phyloP scores from a whole-genome alignment of 2,329 filamentous ascomycete species.

The Paecilomyces dactylethromorphus region DNA sequence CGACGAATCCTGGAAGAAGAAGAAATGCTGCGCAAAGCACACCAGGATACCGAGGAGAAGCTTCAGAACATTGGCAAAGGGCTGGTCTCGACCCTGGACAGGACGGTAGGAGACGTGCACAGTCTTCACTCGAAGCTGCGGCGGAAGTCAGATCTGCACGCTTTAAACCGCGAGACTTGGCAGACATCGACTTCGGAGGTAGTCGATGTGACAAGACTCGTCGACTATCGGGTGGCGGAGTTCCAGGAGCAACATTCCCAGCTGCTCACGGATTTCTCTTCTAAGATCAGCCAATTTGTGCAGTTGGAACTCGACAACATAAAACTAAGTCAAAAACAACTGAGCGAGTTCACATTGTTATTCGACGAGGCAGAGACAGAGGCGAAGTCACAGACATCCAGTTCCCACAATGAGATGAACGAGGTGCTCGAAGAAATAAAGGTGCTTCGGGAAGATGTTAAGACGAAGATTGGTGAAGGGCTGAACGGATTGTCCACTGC shows the following conservation, averaged over 20 bases:
- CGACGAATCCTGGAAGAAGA: conserved; percentile 73
- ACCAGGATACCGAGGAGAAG: conserved; percentile 75
- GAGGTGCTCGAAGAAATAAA: conserved; percentile 88
- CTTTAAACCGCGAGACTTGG: conserved; percentile 74
- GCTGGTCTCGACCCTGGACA: conserved; percentile 69
- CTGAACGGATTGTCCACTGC: conserved; percentile 75
- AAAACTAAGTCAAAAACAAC: conserved; percentile 60
- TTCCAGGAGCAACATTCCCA: conserved; percentile 68
- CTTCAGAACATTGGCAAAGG: conserved; percentile 67
- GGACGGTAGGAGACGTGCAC: conserved; percentile 72
- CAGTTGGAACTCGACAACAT: conserved; percentile 66
- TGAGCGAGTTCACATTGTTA: conserved; percentile 61
- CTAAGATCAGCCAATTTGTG: conserved; percentile 71
- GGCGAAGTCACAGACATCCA: conserved; percentile 45
- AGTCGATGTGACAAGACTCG: conserved; percentile 64
- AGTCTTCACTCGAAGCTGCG: conserved; percentile 80
- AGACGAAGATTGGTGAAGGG: conserved; percentile 76
- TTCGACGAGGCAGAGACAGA: conserved; percentile 64
- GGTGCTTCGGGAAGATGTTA: conserved; percentile 79
- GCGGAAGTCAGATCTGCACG: conserved; percentile 77
- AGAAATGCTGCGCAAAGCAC: conserved; percentile 69
- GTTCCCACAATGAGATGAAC: conserved; percentile 79
- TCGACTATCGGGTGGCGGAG: conserved; percentile 67
- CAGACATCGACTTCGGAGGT: conserved; percentile 68
- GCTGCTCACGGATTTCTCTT: conserved; percentile 61